Conservation (phyloP, 2,329 filamentous ascomycete species). For the Ophiosphaerella herpotricha region DNA sequence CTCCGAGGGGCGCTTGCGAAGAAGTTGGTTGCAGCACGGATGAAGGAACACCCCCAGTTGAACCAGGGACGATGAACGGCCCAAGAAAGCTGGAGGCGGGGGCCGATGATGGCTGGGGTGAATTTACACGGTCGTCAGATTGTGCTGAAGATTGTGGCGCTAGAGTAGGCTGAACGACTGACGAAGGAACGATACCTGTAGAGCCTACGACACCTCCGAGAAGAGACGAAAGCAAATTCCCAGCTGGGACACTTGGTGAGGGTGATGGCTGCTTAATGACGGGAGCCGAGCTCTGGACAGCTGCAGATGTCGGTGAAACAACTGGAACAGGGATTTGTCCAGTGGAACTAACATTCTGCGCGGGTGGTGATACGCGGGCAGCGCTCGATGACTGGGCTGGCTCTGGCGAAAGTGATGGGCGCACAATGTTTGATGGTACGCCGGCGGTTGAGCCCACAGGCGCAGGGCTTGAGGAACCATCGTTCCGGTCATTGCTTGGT, state of each 20-base stretch:
- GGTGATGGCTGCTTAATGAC: background rate
- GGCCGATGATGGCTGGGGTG: constrained; percentile 10
- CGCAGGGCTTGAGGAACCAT: background rate
- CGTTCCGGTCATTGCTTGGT: background rate
- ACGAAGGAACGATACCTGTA: constrained; percentile 23
- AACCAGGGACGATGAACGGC: constrained; percentile 30
- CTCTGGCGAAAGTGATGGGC: background rate
- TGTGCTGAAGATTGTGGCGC: constrained; percentile 5
- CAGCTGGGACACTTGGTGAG: background rate
- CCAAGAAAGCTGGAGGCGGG: constrained; percentile 26
- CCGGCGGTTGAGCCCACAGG: background rate
- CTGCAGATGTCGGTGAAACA: no score
- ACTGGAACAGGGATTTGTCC: background rate
- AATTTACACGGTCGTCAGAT: constrained; percentile 10
- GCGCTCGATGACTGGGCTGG: background rate
- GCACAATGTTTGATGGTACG: background rate
- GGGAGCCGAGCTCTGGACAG: no score
- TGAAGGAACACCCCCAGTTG: constrained; percentile 20
- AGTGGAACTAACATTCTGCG: constrained; percentile 5
- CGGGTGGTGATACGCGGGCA: background rate
- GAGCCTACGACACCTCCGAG: constrained; percentile 22
- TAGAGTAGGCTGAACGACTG: constrained; percentile 25
- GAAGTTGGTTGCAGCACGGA: constrained; percentile 16
- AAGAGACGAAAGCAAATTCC: constrained; percentile 14
- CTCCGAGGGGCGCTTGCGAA: background rate